Conservation (phyloP, 2,329 filamentous ascomycete species). For the Colletotrichum sublineola region DNA sequence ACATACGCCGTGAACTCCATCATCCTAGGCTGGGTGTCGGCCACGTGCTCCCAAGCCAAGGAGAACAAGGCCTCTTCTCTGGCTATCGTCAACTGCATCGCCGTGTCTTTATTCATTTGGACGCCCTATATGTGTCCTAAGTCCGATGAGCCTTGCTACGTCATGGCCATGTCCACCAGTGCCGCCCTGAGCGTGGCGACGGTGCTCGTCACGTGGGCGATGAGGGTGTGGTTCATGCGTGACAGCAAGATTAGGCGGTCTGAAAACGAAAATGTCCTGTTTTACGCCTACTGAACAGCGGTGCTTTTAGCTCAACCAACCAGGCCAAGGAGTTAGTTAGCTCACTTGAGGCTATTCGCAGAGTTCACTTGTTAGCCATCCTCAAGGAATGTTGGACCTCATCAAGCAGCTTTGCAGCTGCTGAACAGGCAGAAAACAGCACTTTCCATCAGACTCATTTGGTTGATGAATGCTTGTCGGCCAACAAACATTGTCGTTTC, state of each 20-base stretch:
- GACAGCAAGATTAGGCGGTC: conserved; percentile 45
- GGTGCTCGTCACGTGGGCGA: conserved; percentile 41
- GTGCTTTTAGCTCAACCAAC: too few species aligned
- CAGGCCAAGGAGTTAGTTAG: too few species aligned
- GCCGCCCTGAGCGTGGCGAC: conserved; percentile 43
- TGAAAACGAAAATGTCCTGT: conserved; percentile 43
- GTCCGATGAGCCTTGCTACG: conserved; percentile 46
- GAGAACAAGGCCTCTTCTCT: conserved; percentile 56
- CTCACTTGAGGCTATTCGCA: too few species aligned
- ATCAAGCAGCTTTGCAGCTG: too few species aligned
- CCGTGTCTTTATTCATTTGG: conserved; percentile 43
- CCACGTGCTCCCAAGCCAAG: conserved; percentile 53
- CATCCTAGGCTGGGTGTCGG: conserved; percentile 54
- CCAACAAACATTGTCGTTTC: too few species aligned
- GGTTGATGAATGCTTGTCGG: too few species aligned
- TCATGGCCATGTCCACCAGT: conserved; percentile 48
- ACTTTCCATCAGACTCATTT: too few species aligned
- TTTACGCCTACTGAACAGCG: conserved; percentile 44
- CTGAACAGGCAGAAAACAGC: too few species aligned
- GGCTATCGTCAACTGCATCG: conserved; percentile 49
- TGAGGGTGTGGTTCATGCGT: conserved; percentile 42
- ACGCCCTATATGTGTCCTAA: conserved; percentile 51
- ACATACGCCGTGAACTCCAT: conserved; percentile 53
- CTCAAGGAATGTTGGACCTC: too few species aligned
- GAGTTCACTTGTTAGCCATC: too few species aligned